These are phyloP conservation scores for Smithsoniella earleae DNA, from an alignment of 163 green algal genomes.

Conservation along the genomic window DNA sequence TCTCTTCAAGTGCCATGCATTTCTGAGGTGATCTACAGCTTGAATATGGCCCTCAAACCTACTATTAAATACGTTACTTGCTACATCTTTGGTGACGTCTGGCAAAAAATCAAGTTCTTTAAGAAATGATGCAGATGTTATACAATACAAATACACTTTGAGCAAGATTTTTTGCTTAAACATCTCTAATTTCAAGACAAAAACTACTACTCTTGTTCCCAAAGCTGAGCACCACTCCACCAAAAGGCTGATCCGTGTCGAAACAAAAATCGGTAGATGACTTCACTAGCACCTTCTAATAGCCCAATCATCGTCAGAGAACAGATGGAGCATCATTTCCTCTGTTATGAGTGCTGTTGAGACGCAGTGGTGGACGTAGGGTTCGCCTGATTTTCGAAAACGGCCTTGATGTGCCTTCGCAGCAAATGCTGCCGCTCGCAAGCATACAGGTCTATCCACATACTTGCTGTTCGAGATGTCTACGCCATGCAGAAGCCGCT, in stretches of 20 bases:
- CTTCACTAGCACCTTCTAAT: constrained; percentile 37
- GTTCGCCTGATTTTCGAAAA: constrained; percentile 71
- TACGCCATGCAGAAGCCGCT: constrained; percentile 43
- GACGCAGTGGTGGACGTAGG: constrained; percentile 87
- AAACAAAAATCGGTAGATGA: constrained; percentile 21
- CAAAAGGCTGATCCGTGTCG: background rate
- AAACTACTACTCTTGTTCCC: background rate
- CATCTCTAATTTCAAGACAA: background rate
- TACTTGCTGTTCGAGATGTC: constrained; percentile 41
- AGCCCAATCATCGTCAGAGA: background rate
- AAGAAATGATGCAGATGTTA: too few species aligned
- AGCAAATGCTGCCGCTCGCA: constrained; percentile 54
- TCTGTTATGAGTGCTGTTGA: constrained; percentile 86
- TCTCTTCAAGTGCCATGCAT: background rate
- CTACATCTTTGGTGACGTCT: too few species aligned
- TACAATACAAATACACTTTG: background rate
- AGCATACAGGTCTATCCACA: constrained; percentile 37
- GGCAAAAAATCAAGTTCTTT: too few species aligned
- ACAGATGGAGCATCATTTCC: constrained; percentile 52
- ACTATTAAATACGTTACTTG: too few species aligned
- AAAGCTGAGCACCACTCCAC: background rate
- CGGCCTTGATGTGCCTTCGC: constrained; percentile 58
- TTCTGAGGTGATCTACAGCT: too few species aligned
- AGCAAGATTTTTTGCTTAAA: background rate
- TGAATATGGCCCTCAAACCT: too few species aligned